A percentile compares a stretch with the other conserved stretches of the same genome.
These are phyloP conservation scores for Neurospora cerealis DNA, from an alignment of 495 filamentous ascomycete genomes.

Conservation along the genomic window DNA sequence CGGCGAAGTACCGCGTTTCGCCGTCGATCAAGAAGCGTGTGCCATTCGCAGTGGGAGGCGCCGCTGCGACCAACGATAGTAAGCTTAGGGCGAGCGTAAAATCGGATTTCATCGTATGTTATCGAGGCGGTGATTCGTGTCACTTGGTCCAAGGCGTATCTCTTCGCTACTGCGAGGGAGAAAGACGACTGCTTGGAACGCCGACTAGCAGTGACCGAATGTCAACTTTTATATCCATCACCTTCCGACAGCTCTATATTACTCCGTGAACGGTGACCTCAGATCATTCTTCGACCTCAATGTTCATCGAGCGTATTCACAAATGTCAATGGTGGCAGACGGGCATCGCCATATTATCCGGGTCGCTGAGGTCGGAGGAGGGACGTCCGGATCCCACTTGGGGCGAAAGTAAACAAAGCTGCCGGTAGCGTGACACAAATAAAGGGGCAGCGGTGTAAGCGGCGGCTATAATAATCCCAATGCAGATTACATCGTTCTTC, in stretches of 20 bases:
- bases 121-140: not conserved
- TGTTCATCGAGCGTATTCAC: not conserved
- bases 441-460: not conserved
- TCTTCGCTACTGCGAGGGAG: not conserved
- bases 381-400: constrained; percentile 2
- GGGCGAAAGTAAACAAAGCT: constrained; percentile 8
- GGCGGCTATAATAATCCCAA: not conserved
- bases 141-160: not conserved
- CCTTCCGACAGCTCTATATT: not conserved
- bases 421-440: not conserved
- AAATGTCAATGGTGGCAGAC: not conserved
- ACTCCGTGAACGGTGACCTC: no score
- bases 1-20: constrained; percentile 51
- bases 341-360: not conserved
- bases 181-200: not conserved
- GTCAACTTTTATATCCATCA: not conserved
- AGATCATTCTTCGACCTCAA: not conserved
- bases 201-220: not conserved
- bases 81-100: constrained; percentile 9
- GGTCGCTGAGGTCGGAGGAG: constrained; percentile 10
- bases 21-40: constrained; percentile 51
- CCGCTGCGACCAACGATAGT: constrained; percentile 9
- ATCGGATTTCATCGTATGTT: constrained; percentile 10
- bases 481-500: not conserved
- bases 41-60: constrained; percentile 11